A percentile compares a stretch with the other conserved stretches of the same genome.
These are phyloP conservation scores for Starmera caribaea DNA, from an alignment of 805 yeast species.

Conservation along the genomic window DNA sequence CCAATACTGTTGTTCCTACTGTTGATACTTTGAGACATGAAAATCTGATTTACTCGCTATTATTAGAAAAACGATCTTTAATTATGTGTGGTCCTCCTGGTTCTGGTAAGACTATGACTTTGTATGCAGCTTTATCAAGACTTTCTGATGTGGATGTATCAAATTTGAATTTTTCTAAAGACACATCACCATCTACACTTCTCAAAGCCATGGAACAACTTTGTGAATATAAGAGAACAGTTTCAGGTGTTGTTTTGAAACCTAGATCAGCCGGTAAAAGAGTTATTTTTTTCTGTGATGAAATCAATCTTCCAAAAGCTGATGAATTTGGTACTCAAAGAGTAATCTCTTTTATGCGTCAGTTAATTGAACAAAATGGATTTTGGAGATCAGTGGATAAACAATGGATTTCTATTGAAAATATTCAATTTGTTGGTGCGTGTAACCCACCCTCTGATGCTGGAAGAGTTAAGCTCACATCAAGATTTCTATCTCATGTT, in stretches of 20 bases:
- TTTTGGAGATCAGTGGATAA: conserved; percentile 59
- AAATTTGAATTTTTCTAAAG: conserved; percentile 76
- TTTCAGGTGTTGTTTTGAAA: conserved; percentile 40
- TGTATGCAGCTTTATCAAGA: conserved; percentile 55
- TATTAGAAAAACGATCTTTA: conserved; percentile 49
- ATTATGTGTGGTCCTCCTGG: conserved; percentile 95
- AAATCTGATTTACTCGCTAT: conserved; percentile 40
- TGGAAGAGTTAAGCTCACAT: conserved; percentile 52
- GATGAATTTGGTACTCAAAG: conserved; percentile 70
- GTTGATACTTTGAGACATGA: conserved; percentile 68
- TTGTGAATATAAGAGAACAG: conserved; percentile 48
- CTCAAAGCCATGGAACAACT: conserved; percentile 61
- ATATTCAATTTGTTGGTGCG: conserved; percentile 86
- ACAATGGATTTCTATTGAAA: conserved; percentile 56
- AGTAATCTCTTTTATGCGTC: conserved; percentile 64
- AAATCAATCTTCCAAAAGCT: conserved; percentile 67
- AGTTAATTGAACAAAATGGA: conserved; percentile 62
- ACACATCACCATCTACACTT: conserved; percentile 54
- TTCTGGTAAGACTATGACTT: conserved; percentile 91
- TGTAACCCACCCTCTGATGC: conserved; percentile 84
- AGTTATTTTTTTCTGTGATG: conserved; percentile 86
- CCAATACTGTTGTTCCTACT: conserved; percentile 70
- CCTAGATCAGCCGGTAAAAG: conserved; percentile 59
- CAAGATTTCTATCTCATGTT: conserved; percentile 59
- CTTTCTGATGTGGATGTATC: conserved; percentile 50